Base-by-base conservation (phyloP, 1,284 basidiomycete genomes). In the Golubevia pallescens region DNA sequence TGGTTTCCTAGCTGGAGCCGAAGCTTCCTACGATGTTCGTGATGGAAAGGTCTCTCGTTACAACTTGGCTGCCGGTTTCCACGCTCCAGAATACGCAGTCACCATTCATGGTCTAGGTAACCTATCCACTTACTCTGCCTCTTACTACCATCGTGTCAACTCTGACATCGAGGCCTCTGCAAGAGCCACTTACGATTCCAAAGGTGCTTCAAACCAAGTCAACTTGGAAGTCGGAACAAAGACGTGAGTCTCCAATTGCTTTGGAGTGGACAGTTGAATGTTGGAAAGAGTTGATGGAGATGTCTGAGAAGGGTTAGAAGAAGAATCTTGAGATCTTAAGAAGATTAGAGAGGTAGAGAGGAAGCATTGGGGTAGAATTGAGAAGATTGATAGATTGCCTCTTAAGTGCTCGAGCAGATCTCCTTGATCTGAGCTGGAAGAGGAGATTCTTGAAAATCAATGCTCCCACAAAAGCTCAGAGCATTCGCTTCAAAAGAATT, bases 141-240 rank as follows among this genome's bases (percentile, higher is more conserved):
- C 92, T 87, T 99, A 98, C 91, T 99, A 98, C 90, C 97, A 99
- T 91, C 93, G 93, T 80, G 95, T 99, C 86, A 93, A 90, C 87
- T 86, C 87, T 79, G 95, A 98, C 86, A 94, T 97, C 70, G 96
- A 99, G 89, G 97, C 95, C 73, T 95, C 95, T 87, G 96, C 95
- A 80, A 95, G 81, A 53, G 86, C 96, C 63, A 91, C 96, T 86
- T 99, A 97, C 88, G 95, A 98, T 89, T 90, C 92, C 87, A 96
- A 97, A 89, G 89, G 92, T 67, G 66, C 83, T 58, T 91, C 93
- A 75, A 90, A 91, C 74, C 92, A 92, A 87, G 93, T 98, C 86
- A 90, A 90, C 73, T 90, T 99, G 83, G 96, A 99, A 88, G 95
- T 99, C 75, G 96, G 96, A 86, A 91, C 93, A 86, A 98, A 98